Evolutionary conservation across 2,329 filamentous ascomycete species (phyloP).

Genomic region (Neurospora sp.): DNA sequence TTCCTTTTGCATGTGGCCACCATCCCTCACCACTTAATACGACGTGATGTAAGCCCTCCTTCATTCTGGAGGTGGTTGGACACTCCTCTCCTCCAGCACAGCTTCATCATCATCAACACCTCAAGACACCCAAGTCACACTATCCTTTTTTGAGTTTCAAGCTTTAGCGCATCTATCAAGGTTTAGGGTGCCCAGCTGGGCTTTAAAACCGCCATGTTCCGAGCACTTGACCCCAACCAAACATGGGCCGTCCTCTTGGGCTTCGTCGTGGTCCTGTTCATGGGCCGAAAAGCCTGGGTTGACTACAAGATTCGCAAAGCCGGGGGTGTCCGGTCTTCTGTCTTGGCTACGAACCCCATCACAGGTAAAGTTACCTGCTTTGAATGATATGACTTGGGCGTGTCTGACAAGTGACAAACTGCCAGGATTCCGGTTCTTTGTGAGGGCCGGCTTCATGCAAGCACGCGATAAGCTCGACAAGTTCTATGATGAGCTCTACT

Average conservation of each 20-base stretch:
- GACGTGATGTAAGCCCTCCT: background rate
- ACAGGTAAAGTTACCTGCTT: slow-evolving; percentile 18
- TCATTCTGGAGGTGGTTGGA: background rate
- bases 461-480: slow-evolving; percentile 24
- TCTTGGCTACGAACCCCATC: slow-evolving; percentile 25
- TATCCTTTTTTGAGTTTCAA: background rate
- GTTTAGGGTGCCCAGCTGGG: too few species aligned
- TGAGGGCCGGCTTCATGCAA: slow-evolving; percentile 20
- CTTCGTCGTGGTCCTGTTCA: slow-evolving; percentile 12
- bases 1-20: background rate
- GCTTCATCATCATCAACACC: background rate
- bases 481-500: slow-evolving; percentile 22
- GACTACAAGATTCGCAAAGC: slow-evolving; percentile 21
- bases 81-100: background rate
- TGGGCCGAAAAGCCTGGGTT: slow-evolving; percentile 15
- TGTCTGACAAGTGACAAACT: background rate
- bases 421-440: slow-evolving; percentile 17
- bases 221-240: slow-evolving; percentile 1
- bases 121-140: background rate
- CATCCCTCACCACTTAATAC: background rate
- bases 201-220: slow-evolving; percentile 5
- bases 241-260: slow-evolving; percentile 4
- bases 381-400: too few species aligned
- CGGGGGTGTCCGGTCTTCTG: slow-evolving; percentile 25
- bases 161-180: background rate